Base-by-base conservation (phyloP, 139 green algal genomes). In the Edaphochlamys debaryana region DNA sequence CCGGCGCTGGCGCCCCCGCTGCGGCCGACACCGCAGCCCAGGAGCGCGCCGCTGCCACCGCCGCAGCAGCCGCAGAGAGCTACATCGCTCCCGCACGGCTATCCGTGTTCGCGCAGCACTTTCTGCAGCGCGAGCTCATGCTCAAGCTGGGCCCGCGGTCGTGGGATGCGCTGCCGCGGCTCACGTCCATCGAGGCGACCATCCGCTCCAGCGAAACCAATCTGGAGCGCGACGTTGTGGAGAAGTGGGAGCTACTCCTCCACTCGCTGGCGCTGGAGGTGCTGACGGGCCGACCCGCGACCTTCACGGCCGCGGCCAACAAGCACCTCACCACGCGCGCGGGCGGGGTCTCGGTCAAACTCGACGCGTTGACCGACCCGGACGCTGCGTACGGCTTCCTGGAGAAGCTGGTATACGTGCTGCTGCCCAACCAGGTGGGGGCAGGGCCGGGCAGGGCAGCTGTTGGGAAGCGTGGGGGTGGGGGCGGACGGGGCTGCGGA, bases 351-450 rank as follows among this genome's bases (percentile, higher is more conserved):
- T 27, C 37, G 20, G 67, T 86, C 29, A 56, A 13, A 13, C 69
- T 91, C 7, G 76, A 69, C 23, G 87, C 60, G 22, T 17, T 2
- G 36, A 37, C 42, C n/a, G 63, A 82, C 42, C 42, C 76, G 0
- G 40, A 85, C 25, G 40, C 20, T 0, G 45, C 34, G 22, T 79
- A 83, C 32, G 27, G 52, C 40, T 87, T 91, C 66, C 45, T 91
- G 60, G 87, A 91, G 54, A 88, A 89, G 74, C 83, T 91, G 19
- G 50, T 87, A 0, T 62, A 89, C 79, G 66, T 91, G 56, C 20
- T 91, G 9, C 79, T 91, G 58, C 87, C 87, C n/a, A 91, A 83
- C 83, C 87, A 91, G 54, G 67, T 81, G 15, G 13, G 50, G 5
- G 50, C 50, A 54, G 48, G n/a, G n/a, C n/a, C n/a, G n/a, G n/a